Base-by-base conservation (phyloP, 169 alveolate genomes). In the Theileria orientalis region DNA sequence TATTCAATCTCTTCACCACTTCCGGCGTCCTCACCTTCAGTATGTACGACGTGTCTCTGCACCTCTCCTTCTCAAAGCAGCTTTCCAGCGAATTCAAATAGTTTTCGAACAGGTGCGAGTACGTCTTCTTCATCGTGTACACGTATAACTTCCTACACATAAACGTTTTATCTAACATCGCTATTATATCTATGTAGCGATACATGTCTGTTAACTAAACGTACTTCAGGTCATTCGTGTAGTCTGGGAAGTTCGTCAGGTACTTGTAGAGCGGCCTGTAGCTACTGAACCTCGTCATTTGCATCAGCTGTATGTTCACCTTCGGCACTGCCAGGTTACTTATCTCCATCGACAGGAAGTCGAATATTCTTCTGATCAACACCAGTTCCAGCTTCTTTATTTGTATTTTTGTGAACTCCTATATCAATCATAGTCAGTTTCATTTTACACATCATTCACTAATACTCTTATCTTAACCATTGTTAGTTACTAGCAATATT, bases 301-400 rank as follows among this genome's bases (percentile, higher is more conserved):
- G 87, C 27, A 79, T 64, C 76, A 79, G 32, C 52, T 79, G 87
- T 16, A 79, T 42, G 54, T 79, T 79, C 0, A 76, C 67, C 71
- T 79, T 79, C 11, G 87, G 87, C 42, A 64, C 49, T 42, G 83
- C 64, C 3, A 79, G 73, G 37, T 71, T 69, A n/a, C 70, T 75
- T 42, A 79, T 79, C 21, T 79, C 87, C 16, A 71, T 19, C 27
- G 76, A 16, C 72, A 79, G 57, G 70, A 71, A 79, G 67, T 71
- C 83, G 35, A 52, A 88, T 37, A 69, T 88, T 32, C 87, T 83
- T 63, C 59, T 73, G 67, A 59, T 71, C 37, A 67, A 47, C 21
- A 64, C 90, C 67, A 52, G 83, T 54, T 74, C 84, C 75, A 63
- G 40, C 71, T 74, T 80, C 73, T 88, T 74, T 40, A 88, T 47